Conservation (phyloP, 441 rosid genomes). For the Viola pubescens region DNA sequence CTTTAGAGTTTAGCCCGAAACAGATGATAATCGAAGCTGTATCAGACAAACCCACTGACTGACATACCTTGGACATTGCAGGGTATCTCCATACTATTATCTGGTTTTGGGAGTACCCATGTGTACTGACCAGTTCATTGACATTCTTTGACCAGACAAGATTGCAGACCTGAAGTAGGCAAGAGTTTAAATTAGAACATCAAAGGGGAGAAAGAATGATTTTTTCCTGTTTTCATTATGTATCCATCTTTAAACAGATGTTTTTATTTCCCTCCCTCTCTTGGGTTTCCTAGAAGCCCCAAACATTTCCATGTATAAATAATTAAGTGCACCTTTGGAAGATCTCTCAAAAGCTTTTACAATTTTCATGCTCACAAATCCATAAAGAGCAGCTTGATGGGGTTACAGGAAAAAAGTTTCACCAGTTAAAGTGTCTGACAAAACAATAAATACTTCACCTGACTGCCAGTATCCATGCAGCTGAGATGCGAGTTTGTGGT, state of each 20-base stretch:
- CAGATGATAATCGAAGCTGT: background rate
- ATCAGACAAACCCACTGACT: background rate
- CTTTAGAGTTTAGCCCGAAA: slow-evolving; percentile 2
- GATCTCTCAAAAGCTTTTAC: slow-evolving; percentile 1
- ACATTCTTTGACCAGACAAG: slow-evolving; percentile 95
- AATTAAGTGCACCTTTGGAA: background rate
- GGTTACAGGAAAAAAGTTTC: background rate
- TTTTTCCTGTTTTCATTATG: too few species aligned
- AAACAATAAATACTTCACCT: slow-evolving; percentile 34
- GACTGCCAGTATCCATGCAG: slow-evolving; percentile 90
- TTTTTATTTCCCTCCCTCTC: too few species aligned
- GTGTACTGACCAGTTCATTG: slow-evolving; percentile 92
- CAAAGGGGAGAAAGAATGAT: background rate
- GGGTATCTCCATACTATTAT: slow-evolving; percentile 96
- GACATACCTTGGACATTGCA: slow-evolving; percentile 78
- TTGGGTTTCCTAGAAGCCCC: background rate
- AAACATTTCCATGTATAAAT: background rate
- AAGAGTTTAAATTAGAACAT: slow-evolving; percentile 10
- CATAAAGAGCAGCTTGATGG: background rate
- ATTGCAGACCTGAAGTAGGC: slow-evolving; percentile 65
- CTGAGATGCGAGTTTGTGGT: slow-evolving; percentile 82
- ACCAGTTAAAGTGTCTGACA: background rate
- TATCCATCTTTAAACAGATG: too few species aligned
- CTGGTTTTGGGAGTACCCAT: slow-evolving; percentile 95
- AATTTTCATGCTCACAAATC: background rate